Evolutionary conservation across 202 grass and related monocot genomes (phyloP), one percentile per base, ranked within the genome.

Genomic region (Carex sylvatica): DNA sequence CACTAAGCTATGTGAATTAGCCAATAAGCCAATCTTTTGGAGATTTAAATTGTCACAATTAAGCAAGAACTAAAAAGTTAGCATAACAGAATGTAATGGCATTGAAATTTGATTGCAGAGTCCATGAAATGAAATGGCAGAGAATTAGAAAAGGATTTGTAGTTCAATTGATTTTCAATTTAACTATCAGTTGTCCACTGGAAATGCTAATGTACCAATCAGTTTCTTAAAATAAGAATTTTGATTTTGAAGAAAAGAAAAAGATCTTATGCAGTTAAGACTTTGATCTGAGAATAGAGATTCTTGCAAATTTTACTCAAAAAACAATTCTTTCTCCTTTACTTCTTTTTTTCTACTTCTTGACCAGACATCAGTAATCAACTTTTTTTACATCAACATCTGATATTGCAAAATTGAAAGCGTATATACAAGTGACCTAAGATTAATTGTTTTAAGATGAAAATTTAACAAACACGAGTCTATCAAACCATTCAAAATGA

Each of bases 181-280:
- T n/a, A 30, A 53, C 2, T 56, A 33, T 76, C 47, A 75, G 46
- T 55, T 19, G 35, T 30, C 15, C 15, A 76, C 3, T 35, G 26
- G 49, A 15, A 62, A 26, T 46, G 24, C 1, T 33, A 19, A 56
- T 9, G 51, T 76, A 54, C 24, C 72, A 76, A 76, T 76, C 72
- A 76, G 51, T 33, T 76, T 56, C 73, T 58, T 35, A 18, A 76
- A 56, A 58, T 76, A 55, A 28, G 56, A 76, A 23, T 56, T 58
- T 58, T 58, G 24, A 52, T 33, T 52, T 51, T 9, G 24, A 75
- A 75, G 72, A 30, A 75, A 76, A 73, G 70, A 73, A 73, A 62
- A 51, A 24, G 42, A 51, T 51, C 70, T 51, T 51, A 56, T 30
- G 47, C 23, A 0, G 73, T 76, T 35, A 8, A 58, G 73, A 35